Base-by-base conservation (phyloP, 192 early-diverging fungal genomes). In the Dimargaris cristalligena region DNA sequence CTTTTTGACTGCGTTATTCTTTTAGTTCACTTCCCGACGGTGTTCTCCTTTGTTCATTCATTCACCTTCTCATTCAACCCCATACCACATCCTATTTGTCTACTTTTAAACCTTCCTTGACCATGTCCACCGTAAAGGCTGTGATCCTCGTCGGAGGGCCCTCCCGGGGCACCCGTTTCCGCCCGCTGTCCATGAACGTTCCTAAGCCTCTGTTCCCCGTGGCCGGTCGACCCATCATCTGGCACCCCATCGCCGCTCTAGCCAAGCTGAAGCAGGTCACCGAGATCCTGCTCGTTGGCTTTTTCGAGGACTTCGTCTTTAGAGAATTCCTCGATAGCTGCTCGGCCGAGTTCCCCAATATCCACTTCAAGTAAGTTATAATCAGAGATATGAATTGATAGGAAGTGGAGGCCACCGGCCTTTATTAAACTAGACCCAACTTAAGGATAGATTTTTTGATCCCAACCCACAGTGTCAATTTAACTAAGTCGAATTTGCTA, bases 171-270 rank as follows among this genome's bases (percentile, higher is more conserved):
- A 99, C 95, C 20, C 86, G 92, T 58, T 99, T 99, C 81, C 83
- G 95, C 41, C 95, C 95, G 14, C 76, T 99, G 60, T 95, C 92
- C 47, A 84, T 99, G 76, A 84, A 92, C 63, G 80, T 82, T 10
- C 95, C 95, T 44, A 94, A 99, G 72, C 93, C 95, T n/a, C 77
- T 99, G 61, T 99, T 99, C 75, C 95, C 95, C 14, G 90, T 99
- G 54, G 95, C 92, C 30, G 93, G 93, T 25, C 76, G 78, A 49
- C 93, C 95, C 62, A 89, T 95, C 74, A 94, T 99, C 74, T 88
- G 84, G 67, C 95, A 99, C 78, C 95, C 96, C 71, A 83, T 99
- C 62, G 80, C 81, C 44, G 91, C 93, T 10, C 78, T 99, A 32
- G 86, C 91, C 22, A 87, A 85, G 71, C 74, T 96, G 45, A 74